These are phyloP conservation scores for Phytophthora nicotianae DNA, from an alignment of 352 stramenopile genomes.

Conservation along the genomic window DNA sequence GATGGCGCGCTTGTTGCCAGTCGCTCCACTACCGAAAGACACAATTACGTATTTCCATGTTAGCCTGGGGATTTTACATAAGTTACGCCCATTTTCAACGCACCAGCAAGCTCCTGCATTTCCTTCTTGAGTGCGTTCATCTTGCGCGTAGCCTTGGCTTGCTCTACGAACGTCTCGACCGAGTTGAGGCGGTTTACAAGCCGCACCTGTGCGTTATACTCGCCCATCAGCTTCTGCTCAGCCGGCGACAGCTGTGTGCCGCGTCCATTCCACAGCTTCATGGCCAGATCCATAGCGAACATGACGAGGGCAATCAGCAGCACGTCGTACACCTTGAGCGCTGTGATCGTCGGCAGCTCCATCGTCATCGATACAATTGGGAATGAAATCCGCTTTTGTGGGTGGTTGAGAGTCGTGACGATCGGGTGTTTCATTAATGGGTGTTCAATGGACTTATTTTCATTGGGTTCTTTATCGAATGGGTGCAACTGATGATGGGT, in stretches of 20 bases:
- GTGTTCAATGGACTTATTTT: neutral
- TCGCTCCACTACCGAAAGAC: slow-evolving; percentile 54
- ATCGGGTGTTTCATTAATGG: neutral
- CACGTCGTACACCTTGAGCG: slow-evolving; percentile 75
- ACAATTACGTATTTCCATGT: slow-evolving; percentile 14
- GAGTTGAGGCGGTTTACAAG: slow-evolving; percentile 87
- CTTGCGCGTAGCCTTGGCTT: slow-evolving; percentile 84
- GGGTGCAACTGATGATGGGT: neutral
- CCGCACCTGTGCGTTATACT: slow-evolving; percentile 82
- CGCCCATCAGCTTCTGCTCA: slow-evolving; percentile 59
- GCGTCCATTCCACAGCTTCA: slow-evolving; percentile 60
- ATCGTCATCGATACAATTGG: slow-evolving; percentile 9
- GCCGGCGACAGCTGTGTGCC: slow-evolving; percentile 56
- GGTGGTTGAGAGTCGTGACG: too few species aligned
- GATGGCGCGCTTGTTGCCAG: slow-evolving; percentile 70
- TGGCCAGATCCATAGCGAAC: slow-evolving; percentile 51
- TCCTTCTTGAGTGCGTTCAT: slow-evolving; percentile 89
- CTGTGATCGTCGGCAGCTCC: slow-evolving; percentile 50
- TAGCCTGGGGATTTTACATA: neutral
- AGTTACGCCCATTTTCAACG: slow-evolving; percentile 1
- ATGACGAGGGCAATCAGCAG: slow-evolving; percentile 66
- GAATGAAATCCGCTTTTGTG: too few species aligned
- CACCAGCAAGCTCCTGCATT: slow-evolving; percentile 81
- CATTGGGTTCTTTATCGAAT: neutral
- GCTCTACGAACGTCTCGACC: slow-evolving; percentile 89